Evolutionary conservation across 805 yeast genomes (phyloP).

Genomic region (Kodamaea kaohsiungensis): DNA sequence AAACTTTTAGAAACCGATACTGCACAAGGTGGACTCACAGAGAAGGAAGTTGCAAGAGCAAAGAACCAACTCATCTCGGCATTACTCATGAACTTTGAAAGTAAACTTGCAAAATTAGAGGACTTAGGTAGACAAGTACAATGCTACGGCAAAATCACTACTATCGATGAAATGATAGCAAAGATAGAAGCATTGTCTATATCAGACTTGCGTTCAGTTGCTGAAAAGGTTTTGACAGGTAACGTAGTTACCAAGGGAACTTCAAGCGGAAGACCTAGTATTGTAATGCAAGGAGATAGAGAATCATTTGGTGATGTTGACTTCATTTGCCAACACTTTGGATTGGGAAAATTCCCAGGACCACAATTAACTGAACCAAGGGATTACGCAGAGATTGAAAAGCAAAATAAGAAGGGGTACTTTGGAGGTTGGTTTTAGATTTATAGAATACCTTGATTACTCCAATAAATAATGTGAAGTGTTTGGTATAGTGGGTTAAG

Average conservation of each 20-base stretch:
- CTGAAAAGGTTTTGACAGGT: slow-evolving; percentile 73
- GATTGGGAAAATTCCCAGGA: slow-evolving; percentile 55
- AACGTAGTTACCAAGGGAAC: slow-evolving; percentile 50
- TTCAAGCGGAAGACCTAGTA: slow-evolving; percentile 66
- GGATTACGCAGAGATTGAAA: slow-evolving; percentile 12
- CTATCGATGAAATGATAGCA: slow-evolving; percentile 77
- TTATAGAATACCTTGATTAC: background rate
- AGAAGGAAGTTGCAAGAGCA: slow-evolving; percentile 80
- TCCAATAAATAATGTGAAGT: background rate
- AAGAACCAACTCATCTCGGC: slow-evolving; percentile 90
- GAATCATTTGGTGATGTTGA: slow-evolving; percentile 84
- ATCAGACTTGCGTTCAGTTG: slow-evolving; percentile 70
- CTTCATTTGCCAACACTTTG: slow-evolving; percentile 62
- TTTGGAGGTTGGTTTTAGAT: slow-evolving; percentile 19
- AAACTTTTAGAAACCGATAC: slow-evolving; percentile 34
- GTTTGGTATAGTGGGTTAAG: no score
- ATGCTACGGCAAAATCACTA: slow-evolving; percentile 72
- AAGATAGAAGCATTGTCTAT: slow-evolving; percentile 70
- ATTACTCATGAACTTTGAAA: slow-evolving; percentile 87
- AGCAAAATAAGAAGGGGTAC: slow-evolving; percentile 14
- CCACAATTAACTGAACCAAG: slow-evolving; percentile 18
- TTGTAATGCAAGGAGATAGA: slow-evolving; percentile 87
- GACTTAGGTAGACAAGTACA: slow-evolving; percentile 95
- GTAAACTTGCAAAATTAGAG: slow-evolving; percentile 90
- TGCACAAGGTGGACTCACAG: slow-evolving; percentile 57